phyloP scores from a whole-genome alignment of 2,329 filamentous ascomycete species.

The Beauveria bassiana region DNA sequence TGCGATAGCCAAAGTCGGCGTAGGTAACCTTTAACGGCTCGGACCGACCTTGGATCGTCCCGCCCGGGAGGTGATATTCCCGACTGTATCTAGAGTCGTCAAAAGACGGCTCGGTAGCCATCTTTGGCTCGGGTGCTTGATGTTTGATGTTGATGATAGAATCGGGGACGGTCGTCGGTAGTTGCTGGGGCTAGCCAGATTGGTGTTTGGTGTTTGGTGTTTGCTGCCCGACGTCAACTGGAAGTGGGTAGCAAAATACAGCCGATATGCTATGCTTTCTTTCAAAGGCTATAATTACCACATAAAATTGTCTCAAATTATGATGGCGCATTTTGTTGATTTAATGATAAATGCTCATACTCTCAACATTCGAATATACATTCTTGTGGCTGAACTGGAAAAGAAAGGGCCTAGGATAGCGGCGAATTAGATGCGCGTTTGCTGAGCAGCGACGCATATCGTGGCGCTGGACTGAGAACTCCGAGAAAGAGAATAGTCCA shows the following conservation, averaged over 20 bases:
- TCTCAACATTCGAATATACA: too few species aligned
- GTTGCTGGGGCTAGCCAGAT: background rate
- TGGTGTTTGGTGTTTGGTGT: background rate
- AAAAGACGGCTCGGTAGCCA: constrained; percentile 10
- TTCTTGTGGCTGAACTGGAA: too few species aligned
- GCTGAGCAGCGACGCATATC: too few species aligned
- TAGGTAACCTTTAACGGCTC: constrained; percentile 17
- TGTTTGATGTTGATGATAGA: background rate
- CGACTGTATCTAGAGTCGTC: constrained; percentile 18
- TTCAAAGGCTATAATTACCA: too few species aligned
- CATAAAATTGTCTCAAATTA: too few species aligned
- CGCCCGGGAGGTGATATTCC: constrained; percentile 16
- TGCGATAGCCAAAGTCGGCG: constrained; percentile 25
- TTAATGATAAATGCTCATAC: too few species aligned
- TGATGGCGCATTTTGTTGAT: too few species aligned
- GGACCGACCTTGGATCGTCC: constrained; percentile 11
- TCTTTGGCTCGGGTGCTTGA: background rate
- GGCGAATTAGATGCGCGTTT: too few species aligned
- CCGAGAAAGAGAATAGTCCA: too few species aligned
- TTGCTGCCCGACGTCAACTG: background rate
- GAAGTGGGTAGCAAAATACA: background rate
- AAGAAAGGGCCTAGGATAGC: too few species aligned
- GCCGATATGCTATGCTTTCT: too few species aligned
- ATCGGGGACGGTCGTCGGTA: background rate
- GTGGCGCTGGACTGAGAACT: too few species aligned